Evolutionary conservation across 2,329 filamentous ascomycete genomes (phyloP).

Genomic region (Aspergillus sp.): DNA sequence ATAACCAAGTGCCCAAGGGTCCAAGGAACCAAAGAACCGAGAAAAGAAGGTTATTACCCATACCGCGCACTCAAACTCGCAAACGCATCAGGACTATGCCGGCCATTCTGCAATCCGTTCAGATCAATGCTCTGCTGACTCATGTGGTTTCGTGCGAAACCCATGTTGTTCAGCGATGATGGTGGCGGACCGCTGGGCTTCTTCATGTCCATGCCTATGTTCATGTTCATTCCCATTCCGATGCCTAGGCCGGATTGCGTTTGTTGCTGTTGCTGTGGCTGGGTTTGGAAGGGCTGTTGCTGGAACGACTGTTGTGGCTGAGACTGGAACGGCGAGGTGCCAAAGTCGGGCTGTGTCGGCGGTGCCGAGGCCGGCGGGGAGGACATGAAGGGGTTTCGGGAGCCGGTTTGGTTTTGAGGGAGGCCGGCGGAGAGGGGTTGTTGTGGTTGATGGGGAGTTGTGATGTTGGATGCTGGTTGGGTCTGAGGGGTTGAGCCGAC

Average conservation of each 20-base stretch:
- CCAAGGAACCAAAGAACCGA: constrained; percentile 1
- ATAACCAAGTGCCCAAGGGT: constrained; percentile 1
- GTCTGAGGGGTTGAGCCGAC: constrained; percentile 18
- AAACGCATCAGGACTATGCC: constrained; percentile 47
- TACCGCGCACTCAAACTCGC: constrained; percentile 44
- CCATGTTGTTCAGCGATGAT: constrained; percentile 4
- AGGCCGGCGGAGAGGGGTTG: constrained; percentile 13
- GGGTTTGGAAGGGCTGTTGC: neutral
- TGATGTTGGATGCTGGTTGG: constrained; percentile 10
- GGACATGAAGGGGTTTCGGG: constrained; percentile 21
- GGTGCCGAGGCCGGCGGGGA: constrained; percentile 1
- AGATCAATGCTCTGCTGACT: constrained; percentile 46
- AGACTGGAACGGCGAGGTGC: neutral
- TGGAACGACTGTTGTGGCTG: constrained; percentile 3
- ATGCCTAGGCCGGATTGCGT: constrained; percentile 9
- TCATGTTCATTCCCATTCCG: neutral
- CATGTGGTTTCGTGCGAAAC: constrained; percentile 29
- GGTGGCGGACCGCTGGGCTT: constrained; percentile 11
- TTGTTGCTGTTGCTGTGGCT: constrained; percentile 1
- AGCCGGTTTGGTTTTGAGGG: constrained; percentile 13
- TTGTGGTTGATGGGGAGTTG: constrained; percentile 11
- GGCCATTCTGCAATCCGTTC: constrained; percentile 39
- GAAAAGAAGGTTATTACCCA: constrained; percentile 16
- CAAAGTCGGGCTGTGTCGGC: neutral
- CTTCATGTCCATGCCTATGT: constrained; percentile 6